Conservation (phyloP, 1,284 basidiomycete genomes). For the Golubevia pallescens region DNA sequence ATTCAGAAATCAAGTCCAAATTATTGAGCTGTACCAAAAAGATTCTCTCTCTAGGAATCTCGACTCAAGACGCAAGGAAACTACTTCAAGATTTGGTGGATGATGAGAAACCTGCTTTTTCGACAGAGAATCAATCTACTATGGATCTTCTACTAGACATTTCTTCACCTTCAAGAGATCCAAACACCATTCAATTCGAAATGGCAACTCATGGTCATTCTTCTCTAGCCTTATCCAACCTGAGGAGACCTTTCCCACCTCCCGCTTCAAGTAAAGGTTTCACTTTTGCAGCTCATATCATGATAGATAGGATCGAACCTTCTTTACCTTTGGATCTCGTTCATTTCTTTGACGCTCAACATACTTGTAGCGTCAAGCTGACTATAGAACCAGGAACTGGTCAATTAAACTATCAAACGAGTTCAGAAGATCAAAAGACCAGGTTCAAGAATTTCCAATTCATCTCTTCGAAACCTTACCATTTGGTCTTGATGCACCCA, state of each 20-base stretch:
- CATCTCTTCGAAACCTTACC: conserved; percentile 19
- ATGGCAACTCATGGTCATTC: conserved; percentile 26
- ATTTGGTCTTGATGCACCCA: conserved; percentile 39
- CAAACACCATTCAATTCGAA: conserved; percentile 30
- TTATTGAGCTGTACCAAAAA: conserved; percentile 2
- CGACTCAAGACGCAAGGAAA: conserved; percentile 23
- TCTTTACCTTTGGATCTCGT: conserved; percentile 32
- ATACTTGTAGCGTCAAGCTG: conserved; percentile 25
- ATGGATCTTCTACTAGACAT: conserved; percentile 33
- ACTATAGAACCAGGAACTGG: conserved; percentile 29
- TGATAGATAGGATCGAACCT: conserved; percentile 35
- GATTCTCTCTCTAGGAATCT: conserved; percentile 21
- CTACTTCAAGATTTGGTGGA: conserved; percentile 18
- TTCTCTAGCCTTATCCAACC: conserved; percentile 32
- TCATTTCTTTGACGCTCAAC: conserved; percentile 33
- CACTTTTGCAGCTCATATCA: conserved; percentile 31
- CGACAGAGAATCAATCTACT: conserved; percentile 8
- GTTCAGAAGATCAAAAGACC: conserved; percentile 10
- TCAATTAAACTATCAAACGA: conserved; percentile 26
- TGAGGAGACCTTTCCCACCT: conserved; percentile 45
- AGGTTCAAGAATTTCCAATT: conserved; percentile 27
- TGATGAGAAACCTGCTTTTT: neutral
- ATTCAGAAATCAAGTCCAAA: neutral
- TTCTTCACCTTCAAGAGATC: conserved; percentile 20
- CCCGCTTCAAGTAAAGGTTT: conserved; percentile 23